A percentile compares a stretch with the other conserved stretches of the same genome.
phyloP scores from a whole-genome alignment of 2,329 filamentous ascomycete species.

The Fusarium hainanense region DNA sequence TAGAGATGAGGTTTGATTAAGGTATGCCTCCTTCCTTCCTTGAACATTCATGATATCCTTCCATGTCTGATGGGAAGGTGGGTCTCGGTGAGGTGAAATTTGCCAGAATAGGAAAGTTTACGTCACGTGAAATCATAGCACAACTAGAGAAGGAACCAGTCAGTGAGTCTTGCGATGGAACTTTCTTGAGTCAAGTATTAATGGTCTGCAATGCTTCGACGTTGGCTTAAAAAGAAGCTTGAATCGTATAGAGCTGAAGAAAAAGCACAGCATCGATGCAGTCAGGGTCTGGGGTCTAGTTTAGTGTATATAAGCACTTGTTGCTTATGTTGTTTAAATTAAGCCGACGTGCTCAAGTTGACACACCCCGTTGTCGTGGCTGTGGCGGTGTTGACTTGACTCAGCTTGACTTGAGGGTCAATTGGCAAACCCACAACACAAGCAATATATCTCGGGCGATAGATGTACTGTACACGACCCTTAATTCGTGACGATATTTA shows the following conservation, averaged over 20 bases:
- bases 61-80: constrained; percentile 1
- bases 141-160: not conserved
- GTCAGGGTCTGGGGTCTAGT: not conserved
- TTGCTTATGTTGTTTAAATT: not conserved
- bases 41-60: constrained; percentile 13
- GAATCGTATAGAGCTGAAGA: not conserved
- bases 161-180: not conserved
- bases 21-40: constrained; percentile 18
- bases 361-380: not conserved
- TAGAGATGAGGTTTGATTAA: constrained; percentile 6
- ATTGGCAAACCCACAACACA: not conserved
- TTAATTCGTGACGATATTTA: not conserved
- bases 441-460: constrained; percentile 1
- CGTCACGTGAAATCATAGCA: constrained; percentile 31
- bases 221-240: not conserved
- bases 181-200: not conserved
- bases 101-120: constrained; percentile 30
- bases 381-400: not conserved
- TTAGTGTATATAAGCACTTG: constrained; percentile 20
- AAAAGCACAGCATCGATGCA: not conserved
- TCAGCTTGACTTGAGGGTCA: not conserved
- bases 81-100: constrained; percentile 31
- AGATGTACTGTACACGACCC: constrained; percentile 4
- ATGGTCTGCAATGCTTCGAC: not conserved
- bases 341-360: not conserved